Evolutionary conservation across 768 basidiomycete species (phyloP), one percentile per base, ranked within the genome.

Genomic region (Xerocomellus intermedius): DNA sequence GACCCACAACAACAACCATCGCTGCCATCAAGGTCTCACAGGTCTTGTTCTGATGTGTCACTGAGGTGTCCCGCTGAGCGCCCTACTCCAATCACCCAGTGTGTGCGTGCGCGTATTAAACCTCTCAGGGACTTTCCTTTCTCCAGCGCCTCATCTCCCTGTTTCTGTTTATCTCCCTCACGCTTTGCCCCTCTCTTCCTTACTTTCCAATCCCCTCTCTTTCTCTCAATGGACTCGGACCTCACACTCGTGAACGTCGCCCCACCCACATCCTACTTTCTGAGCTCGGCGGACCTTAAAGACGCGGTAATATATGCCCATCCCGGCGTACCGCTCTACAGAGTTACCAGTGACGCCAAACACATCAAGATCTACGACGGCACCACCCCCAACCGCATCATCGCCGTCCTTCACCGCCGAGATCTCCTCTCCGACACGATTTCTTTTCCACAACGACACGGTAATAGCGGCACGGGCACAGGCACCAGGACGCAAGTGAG

Each of bases 241-340:
- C 12, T 53, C 42, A 70, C 69, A 1, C 70, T 70, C 42, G 70
- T 70, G 14, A 58, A 48, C 36, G 46, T 52, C 10, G 4, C 49
- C 8, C 66, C 66, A 19, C 69, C 70, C 22, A 72, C 64, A 13
- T 1, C 50, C 38, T 72, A 72, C 58, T 70, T 58, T 38, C 30
- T 70, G 36, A 69, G 64, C 48, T 59, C 57, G 12, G 35, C 56
- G 4, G 55, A 58, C 43, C 54, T 58, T 37, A 59, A 44, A 19
- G 57, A 70, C 22, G 39, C 60, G 3, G 51, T 60, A 7, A 47
- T 70, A 42, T 70, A 52, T 12, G 47, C 66, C 0, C 44, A 41
- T 2, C 61, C 66, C 16, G 47, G 50, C 9, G 16, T 38, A 14
- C 70, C 69, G 6, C 63, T 70, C 42, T 70, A 70, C 56, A 55